Percentiles rank a stretch among this genome's conserved stretches.
Conservation (phyloP, 768 basidiomycete genomes). For the Pulveroboletus frians region DNA sequence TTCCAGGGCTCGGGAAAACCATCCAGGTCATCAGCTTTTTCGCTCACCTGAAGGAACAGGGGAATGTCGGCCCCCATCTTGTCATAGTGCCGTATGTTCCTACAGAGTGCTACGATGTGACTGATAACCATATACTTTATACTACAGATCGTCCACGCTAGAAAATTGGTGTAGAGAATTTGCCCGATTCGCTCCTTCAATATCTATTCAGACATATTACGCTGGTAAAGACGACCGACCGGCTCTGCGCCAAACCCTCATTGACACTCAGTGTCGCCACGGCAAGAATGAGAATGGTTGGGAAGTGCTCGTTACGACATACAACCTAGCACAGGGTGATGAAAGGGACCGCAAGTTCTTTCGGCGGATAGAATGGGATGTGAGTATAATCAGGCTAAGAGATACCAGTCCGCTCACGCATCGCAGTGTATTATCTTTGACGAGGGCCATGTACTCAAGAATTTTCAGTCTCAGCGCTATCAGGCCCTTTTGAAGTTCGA, state of each 20-base stretch:
- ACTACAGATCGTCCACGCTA: conserved; percentile 78
- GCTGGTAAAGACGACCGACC: conserved; percentile 85
- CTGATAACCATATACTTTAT: conserved; percentile 5
- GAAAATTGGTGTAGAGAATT: conserved; percentile 99
- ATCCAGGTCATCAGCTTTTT: conserved; percentile 98
- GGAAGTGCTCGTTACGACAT: conserved; percentile 95
- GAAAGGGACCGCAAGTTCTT: conserved; percentile 89
- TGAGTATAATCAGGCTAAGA: conserved; percentile 37
- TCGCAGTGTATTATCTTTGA: conserved; percentile 87
- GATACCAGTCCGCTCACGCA: background rate
- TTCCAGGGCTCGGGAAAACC: conserved; percentile 95
- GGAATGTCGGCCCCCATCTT: conserved; percentile 80
- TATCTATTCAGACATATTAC: conserved; percentile 89
- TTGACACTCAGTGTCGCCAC: conserved; percentile 49
- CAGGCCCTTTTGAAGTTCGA: conserved; percentile 80
- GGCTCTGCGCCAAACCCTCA: conserved; percentile 64
- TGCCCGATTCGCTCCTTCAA: conserved; percentile 78
- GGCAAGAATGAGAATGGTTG: conserved; percentile 57
- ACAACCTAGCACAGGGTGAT: conserved; percentile 88
- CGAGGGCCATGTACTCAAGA: conserved; percentile 96
- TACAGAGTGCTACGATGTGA: background rate
- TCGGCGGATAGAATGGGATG: conserved; percentile 86
- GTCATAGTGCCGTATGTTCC: conserved; percentile 87
- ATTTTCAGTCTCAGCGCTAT: conserved; percentile 96
- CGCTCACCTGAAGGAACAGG: conserved; percentile 77